These are phyloP conservation scores for Neofusicoccum laricinum DNA, from an alignment of 2,329 filamentous ascomycete species.

Conservation along the genomic window DNA sequence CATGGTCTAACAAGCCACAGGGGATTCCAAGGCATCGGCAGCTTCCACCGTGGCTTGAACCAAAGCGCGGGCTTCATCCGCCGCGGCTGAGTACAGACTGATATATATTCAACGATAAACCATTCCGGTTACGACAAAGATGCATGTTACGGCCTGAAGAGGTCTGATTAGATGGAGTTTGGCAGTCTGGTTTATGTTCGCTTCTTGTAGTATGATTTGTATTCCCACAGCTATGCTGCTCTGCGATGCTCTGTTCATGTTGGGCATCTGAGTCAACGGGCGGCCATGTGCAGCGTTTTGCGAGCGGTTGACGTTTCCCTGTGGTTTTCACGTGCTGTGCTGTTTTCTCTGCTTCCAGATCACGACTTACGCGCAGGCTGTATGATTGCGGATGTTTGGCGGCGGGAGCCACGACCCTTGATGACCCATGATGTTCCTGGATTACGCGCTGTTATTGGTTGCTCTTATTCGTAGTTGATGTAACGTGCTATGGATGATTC, in stretches of 20 bases:
- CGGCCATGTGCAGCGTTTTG: neutral
- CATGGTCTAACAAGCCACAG: conserved; percentile 24
- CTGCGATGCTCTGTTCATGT: neutral
- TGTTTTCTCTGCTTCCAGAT: neutral
- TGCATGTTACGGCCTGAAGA: neutral
- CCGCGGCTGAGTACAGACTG: neutral
- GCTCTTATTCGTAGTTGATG: neutral
- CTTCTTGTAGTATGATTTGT: neutral
- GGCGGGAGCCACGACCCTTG: neutral
- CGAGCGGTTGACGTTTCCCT: neutral
- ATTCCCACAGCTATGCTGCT: neutral
- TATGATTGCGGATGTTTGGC: neutral
- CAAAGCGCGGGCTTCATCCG: conserved; percentile 15
- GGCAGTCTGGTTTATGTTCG: neutral
- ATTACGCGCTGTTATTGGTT: neutral
- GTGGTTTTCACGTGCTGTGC: no score
- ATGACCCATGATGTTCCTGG: neutral
- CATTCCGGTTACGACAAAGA: neutral
- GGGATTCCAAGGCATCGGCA: conserved; percentile 50
- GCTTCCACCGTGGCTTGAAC: conserved; percentile 35
- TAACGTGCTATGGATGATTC: neutral
- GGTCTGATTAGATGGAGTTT: neutral
- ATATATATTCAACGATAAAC: neutral
- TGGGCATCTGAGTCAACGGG: neutral
- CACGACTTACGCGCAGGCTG: neutral